A percentile compares a stretch with the other conserved stretches of the same genome.
Evolutionary conservation across 2,329 filamentous ascomycete genomes (phyloP).

Genomic region (Neofusicoccum parvum): DNA sequence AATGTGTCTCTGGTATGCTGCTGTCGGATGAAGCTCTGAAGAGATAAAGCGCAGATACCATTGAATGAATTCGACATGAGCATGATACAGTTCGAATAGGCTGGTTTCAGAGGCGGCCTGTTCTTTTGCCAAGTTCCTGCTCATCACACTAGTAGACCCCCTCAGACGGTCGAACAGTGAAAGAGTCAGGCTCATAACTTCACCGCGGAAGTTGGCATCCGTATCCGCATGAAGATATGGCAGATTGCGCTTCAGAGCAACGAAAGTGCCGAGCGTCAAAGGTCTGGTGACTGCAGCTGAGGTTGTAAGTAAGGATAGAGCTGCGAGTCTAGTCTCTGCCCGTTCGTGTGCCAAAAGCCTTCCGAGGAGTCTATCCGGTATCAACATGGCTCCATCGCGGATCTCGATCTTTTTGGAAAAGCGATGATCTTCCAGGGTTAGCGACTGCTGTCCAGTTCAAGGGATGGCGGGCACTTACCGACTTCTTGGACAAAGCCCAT

Average conservation of each 20-base stretch:
- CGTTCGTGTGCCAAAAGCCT: slow-evolving; percentile 40
- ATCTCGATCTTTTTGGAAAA: slow-evolving; percentile 31
- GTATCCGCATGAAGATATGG: slow-evolving; percentile 77
- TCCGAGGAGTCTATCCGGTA: slow-evolving; percentile 50
- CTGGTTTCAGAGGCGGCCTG: neutral
- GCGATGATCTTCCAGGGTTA: slow-evolving; percentile 29
- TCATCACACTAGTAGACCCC: slow-evolving; percentile 37
- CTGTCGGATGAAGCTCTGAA: slow-evolving; percentile 73
- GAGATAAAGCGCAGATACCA: slow-evolving; percentile 77
- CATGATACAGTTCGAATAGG: slow-evolving; percentile 35
- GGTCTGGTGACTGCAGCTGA: slow-evolving; percentile 75
- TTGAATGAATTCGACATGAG: slow-evolving; percentile 66
- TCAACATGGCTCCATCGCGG: slow-evolving; percentile 50
- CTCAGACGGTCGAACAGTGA: slow-evolving; percentile 73
- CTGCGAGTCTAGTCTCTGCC: slow-evolving; percentile 68
- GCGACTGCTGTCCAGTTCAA: neutral
- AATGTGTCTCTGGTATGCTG: slow-evolving; percentile 88
- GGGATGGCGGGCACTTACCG: slow-evolving; percentile 29
- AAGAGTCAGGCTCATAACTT: slow-evolving; percentile 73
- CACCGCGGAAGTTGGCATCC: slow-evolving; percentile 83
- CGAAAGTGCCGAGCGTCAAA: slow-evolving; percentile 64
- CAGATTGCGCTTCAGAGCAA: slow-evolving; percentile 66
- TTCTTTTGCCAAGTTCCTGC: slow-evolving; percentile 24
- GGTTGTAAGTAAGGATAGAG: slow-evolving; percentile 76
- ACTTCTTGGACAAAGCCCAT: slow-evolving; percentile 47